Evolutionary conservation across 2,329 filamentous ascomycete genomes (phyloP).

Genomic region (Colletotrichum magnum): DNA sequence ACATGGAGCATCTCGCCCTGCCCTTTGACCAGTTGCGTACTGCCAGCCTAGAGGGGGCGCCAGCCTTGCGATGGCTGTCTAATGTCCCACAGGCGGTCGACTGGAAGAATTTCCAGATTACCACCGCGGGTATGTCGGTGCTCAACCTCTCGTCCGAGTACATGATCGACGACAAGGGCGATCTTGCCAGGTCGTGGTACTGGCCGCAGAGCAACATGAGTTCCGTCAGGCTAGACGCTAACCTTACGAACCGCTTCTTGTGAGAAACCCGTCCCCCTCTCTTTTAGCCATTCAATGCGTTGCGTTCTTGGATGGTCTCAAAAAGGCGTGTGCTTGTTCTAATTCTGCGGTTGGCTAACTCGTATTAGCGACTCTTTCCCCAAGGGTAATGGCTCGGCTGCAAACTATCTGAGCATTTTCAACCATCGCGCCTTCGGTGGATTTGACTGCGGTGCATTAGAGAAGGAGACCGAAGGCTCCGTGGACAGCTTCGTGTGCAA

Average conservation of each 20-base stretch:
- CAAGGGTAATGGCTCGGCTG: no score
- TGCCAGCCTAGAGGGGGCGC: not conserved
- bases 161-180: not conserved
- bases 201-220: not conserved
- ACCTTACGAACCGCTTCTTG: not conserved
- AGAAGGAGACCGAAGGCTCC: no score
- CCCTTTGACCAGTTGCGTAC: not conserved
- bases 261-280: not conserved
- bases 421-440: no score
- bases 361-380: no score
- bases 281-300: no score
- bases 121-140: not conserved
- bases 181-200: not conserved
- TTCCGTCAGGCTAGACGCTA: not conserved
- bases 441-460: no score
- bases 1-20: not conserved
- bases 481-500: no score
- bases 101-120: not conserved
- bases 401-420: no score
- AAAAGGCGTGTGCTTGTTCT: no score
- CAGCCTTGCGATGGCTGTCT: not conserved
- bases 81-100: not conserved
- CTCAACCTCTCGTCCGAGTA: not conserved
- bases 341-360: no score
- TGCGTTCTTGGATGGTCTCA: no score